Evolutionary conservation across 257 asterid species (phyloP), one percentile per base, ranked within the genome.

Genomic region (Jaltomata sinuosa): DNA sequence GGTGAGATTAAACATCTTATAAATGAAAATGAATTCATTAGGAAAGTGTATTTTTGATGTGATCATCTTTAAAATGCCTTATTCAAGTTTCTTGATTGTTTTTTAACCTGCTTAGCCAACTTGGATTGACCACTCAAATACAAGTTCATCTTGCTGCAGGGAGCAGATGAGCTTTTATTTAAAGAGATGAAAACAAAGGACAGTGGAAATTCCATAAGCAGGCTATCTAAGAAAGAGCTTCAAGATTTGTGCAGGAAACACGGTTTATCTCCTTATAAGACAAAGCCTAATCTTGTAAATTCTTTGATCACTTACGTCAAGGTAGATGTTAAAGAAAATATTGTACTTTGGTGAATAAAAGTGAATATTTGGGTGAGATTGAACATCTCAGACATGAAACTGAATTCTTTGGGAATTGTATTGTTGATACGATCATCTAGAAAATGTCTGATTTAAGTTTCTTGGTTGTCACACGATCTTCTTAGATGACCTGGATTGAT

Each of bases 181-280:
- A 59, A 61, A 59, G 14, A 40, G 69, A 81, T 25, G 76, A 61
- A 59, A 27, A 16, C 31, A 81, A 81, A 59, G 45, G 84, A 40
- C 36, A 22, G 16, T 81, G 84, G 19, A 59, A 61, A 81, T 54
- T 36, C 57, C 57, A 16, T 81, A 59, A 5, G 53, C 76, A 59
- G 54, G 57, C 84, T 40, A 31, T 42, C 84, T 16, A 83, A 83
- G 82, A 72, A 83, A 72, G 69, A 77, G 67, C 83, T 61, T 47
- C 79, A 84, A 34, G 83, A 61, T 74, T 47, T 84, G 65, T 84
- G 83, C 61, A 59, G 77, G 83, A 79, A 76, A 79, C 76, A 77
- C 18, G 83, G 54, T 14, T 64, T 77, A 81, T 84, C 83, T 84
- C 86, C 86, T 76, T 61, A n/a, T 12, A 84, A 61, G 78, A 57